A percentile compares a stretch with the other conserved stretches of the same genome.
Evolutionary conservation across 225 moss, liverwort and hornwort genomes (phyloP).

Genomic region (Lunularia cruciata): DNA sequence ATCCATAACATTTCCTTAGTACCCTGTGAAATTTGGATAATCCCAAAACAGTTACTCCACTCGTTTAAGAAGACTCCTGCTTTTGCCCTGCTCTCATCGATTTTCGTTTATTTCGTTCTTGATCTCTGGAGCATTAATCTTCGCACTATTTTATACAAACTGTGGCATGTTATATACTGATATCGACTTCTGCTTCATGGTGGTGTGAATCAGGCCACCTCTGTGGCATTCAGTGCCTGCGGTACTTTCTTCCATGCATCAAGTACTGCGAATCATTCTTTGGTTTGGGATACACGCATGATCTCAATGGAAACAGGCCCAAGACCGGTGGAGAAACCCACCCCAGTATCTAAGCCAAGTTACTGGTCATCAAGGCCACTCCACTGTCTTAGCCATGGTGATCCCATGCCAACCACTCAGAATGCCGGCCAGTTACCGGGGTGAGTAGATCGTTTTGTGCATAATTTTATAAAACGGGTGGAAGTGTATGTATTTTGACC

Average conservation of each 20-base stretch:
- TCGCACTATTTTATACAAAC: too few species aligned
- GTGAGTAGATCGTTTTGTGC: too few species aligned
- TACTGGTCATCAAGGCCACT: slow-evolving; percentile 59
- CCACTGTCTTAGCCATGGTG: slow-evolving; percentile 80
- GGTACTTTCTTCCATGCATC: slow-evolving; percentile 87
- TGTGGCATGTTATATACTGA: too few species aligned
- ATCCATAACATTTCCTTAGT: too few species aligned
- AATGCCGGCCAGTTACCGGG: slow-evolving; percentile 90
- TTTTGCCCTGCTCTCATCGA: too few species aligned
- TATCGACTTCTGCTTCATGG: background rate
- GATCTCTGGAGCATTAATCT: too few species aligned
- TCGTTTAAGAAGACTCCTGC: too few species aligned
- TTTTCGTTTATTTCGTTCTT: too few species aligned
- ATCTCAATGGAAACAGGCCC: slow-evolving; percentile 70
- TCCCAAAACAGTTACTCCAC: too few species aligned
- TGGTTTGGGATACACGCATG: slow-evolving; percentile 91
- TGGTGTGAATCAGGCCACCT: slow-evolving; percentile 68
- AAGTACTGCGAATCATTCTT: slow-evolving; percentile 74
- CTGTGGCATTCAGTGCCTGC: slow-evolving; percentile 81
- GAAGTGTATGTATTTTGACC: too few species aligned
- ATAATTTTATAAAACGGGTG: too few species aligned
- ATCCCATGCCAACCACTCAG: slow-evolving; percentile 86
- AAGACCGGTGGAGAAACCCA: slow-evolving; percentile 52
- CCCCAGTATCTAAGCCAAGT: slow-evolving; percentile 46
- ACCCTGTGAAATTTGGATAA: too few species aligned